A percentile compares a stretch with the other conserved stretches of the same genome.
Conservation (phyloP, 1,284 basidiomycete species). For the Veloboletus limbatus region DNA sequence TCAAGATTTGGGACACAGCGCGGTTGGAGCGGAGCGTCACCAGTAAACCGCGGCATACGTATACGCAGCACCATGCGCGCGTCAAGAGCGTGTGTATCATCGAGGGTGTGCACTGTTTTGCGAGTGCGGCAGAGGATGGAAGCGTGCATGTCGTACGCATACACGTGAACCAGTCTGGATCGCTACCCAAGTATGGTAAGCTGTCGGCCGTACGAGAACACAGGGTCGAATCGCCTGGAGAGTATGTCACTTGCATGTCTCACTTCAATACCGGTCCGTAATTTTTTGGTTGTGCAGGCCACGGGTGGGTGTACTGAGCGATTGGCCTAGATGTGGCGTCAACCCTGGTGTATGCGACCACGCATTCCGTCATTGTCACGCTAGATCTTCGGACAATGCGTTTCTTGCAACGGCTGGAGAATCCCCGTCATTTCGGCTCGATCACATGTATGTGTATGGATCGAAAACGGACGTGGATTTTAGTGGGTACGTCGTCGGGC, state of each 20-base stretch:
- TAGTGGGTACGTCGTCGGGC: slow-evolving; percentile 85
- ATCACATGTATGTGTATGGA: slow-evolving; percentile 85
- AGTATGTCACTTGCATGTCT: slow-evolving; percentile 75
- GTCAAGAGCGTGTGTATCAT: slow-evolving; percentile 81
- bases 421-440: slow-evolving; percentile 84
- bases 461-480: slow-evolving; percentile 79
- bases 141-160: slow-evolving; percentile 82
- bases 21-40: slow-evolving; percentile 78
- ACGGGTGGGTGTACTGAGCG: slow-evolving; percentile 6
- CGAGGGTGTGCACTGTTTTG: slow-evolving; percentile 85
- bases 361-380: slow-evolving; percentile 73
- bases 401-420: slow-evolving; percentile 71
- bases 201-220: slow-evolving; percentile 77
- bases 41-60: slow-evolving; percentile 70
- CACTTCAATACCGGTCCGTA: slow-evolving; percentile 71
- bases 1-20: slow-evolving; percentile 83
- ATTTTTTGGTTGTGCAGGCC: neutral
- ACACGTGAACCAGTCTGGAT: slow-evolving; percentile 59
- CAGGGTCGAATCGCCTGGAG: slow-evolving; percentile 62
- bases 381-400: slow-evolving; percentile 88
- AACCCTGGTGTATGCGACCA: slow-evolving; percentile 83
- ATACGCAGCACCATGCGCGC: slow-evolving; percentile 74
- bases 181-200: slow-evolving; percentile 75
- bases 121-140: slow-evolving; percentile 84
- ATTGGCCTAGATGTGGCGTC: slow-evolving; percentile 55